Evolutionary conservation across 2,329 filamentous ascomycete genomes (phyloP).

Genomic region (Trichoderma citrinoviride): DNA sequence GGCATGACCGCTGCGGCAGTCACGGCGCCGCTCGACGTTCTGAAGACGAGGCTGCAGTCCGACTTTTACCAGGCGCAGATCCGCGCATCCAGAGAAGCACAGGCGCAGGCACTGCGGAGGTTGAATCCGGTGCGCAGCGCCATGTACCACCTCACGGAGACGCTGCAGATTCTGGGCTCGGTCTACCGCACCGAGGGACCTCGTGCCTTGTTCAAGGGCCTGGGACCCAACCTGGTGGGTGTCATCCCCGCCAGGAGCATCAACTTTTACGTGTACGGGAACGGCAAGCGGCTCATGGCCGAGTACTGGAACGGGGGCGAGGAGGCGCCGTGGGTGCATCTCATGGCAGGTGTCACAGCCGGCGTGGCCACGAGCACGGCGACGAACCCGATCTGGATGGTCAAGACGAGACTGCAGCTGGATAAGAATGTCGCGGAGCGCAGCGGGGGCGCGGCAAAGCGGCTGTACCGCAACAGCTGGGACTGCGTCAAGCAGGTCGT

Average conservation of each 20-base stretch:
- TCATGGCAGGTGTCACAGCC: slow-evolving; percentile 71
- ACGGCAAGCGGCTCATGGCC: slow-evolving; percentile 79
- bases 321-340: slow-evolving; percentile 72
- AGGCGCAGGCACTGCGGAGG: slow-evolving; percentile 45
- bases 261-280: slow-evolving; percentile 92
- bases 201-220: slow-evolving; percentile 86
- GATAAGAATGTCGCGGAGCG: slow-evolving; percentile 76
- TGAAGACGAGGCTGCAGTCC: slow-evolving; percentile 90
- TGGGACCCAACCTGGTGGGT: slow-evolving; percentile 85
- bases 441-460: slow-evolving; percentile 50
- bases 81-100: slow-evolving; percentile 61
- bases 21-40: slow-evolving; percentile 90
- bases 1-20: slow-evolving; percentile 90
- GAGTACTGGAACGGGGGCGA: slow-evolving; percentile 69
- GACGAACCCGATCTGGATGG: slow-evolving; percentile 94
- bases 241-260: slow-evolving; percentile 88
- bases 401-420: slow-evolving; percentile 89
- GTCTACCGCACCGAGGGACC: slow-evolving; percentile 81
- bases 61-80: slow-evolving; percentile 91
- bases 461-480: slow-evolving; percentile 81
- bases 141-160: slow-evolving; percentile 76
- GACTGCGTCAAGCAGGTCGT: slow-evolving; percentile 85
- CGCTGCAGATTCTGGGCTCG: slow-evolving; percentile 76
- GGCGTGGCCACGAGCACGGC: slow-evolving; percentile 85
- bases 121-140: slow-evolving; percentile 65